A percentile compares a stretch with the other conserved stretches of the same genome.
phyloP scores from a whole-genome alignment of 139 green algal species.

The Chlorella sp. region DNA sequence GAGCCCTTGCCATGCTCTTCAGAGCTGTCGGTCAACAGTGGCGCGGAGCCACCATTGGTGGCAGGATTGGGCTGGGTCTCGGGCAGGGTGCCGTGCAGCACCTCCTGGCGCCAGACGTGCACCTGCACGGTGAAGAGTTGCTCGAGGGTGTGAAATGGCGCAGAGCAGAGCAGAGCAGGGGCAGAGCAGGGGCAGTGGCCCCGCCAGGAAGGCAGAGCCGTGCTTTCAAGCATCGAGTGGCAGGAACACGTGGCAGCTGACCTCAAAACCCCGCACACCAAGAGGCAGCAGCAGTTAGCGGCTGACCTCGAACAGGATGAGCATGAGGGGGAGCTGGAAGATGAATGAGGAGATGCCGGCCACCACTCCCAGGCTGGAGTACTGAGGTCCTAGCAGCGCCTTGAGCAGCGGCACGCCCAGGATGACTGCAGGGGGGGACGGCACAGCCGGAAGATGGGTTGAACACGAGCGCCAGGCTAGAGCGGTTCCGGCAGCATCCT shows the following conservation, averaged over 20 bases:
- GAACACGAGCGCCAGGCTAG: too few relatives aligned
- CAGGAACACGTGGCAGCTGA: too few relatives aligned
- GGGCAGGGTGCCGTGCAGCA: background rate
- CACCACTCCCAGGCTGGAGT: conserved; percentile 42
- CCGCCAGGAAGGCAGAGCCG: too few relatives aligned
- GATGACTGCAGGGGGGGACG: conserved; percentile 34
- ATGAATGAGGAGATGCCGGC: conserved; percentile 53
- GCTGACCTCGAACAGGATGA: conserved; percentile 49
- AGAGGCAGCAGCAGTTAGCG: background rate
- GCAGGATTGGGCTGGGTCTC: background rate
- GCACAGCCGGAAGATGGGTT: too few relatives aligned
- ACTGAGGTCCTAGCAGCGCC: conserved; percentile 37
- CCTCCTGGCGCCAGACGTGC: conserved; percentile 21
- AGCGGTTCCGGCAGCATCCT: background rate
- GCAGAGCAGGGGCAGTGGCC: too few relatives aligned
- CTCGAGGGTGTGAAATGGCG: background rate
- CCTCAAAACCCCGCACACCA: background rate
- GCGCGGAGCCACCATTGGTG: background rate
- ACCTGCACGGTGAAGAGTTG: background rate
- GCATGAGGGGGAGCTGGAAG: conserved; percentile 57
- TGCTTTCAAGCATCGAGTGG: too few relatives aligned
- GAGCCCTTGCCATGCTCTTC: too few relatives aligned
- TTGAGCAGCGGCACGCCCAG: conserved; percentile 46
- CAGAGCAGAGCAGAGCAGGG: too few relatives aligned
- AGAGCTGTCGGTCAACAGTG: background rate